These are phyloP conservation scores for Fusarium fracticaudum DNA, from an alignment of 2,329 filamentous ascomycete species.

Conservation along the genomic window DNA sequence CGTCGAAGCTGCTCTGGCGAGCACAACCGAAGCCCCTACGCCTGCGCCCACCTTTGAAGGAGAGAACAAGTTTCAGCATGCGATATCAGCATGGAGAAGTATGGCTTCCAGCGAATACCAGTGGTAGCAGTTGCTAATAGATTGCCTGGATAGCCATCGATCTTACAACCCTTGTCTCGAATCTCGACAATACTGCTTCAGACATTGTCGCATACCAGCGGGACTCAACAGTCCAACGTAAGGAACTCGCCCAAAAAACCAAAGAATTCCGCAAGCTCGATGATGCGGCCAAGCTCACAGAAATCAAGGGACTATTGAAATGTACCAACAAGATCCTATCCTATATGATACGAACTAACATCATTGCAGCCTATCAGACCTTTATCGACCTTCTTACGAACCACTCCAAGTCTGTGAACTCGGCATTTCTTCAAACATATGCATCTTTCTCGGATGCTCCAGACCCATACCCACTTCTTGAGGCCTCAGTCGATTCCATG, in stretches of 20 bases:
- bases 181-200: constrained; percentile 90
- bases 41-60: constrained; percentile 56
- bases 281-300: constrained; percentile 83
- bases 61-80: constrained; percentile 95
- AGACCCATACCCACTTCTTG: constrained; percentile 94
- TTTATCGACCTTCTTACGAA: constrained; percentile 97
- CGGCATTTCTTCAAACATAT: constrained; percentile 91
- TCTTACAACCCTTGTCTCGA: constrained; percentile 82
- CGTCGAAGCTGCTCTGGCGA: constrained; percentile 44
- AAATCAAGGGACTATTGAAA: constrained; percentile 91
- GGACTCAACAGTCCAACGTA: constrained; percentile 94
- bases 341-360: constrained; percentile 7
- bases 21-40: constrained; percentile 37
- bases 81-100: constrained; percentile 97
- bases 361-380: constrained; percentile 81
- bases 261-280: constrained; percentile 97
- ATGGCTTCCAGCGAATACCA: constrained; percentile 40
- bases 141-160: constrained; percentile 74
- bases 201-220: constrained; percentile 94
- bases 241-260: constrained; percentile 98
- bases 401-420: constrained; percentile 93
- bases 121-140: constrained; percentile 33
- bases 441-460: constrained; percentile 94
- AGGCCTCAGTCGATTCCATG: constrained; percentile 94
- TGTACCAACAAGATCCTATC: constrained; percentile 56